A percentile compares a stretch with the other conserved stretches of the same genome.
Conservation (phyloP, 2,329 filamentous ascomycete species). For the Huntiella moniliformis region DNA sequence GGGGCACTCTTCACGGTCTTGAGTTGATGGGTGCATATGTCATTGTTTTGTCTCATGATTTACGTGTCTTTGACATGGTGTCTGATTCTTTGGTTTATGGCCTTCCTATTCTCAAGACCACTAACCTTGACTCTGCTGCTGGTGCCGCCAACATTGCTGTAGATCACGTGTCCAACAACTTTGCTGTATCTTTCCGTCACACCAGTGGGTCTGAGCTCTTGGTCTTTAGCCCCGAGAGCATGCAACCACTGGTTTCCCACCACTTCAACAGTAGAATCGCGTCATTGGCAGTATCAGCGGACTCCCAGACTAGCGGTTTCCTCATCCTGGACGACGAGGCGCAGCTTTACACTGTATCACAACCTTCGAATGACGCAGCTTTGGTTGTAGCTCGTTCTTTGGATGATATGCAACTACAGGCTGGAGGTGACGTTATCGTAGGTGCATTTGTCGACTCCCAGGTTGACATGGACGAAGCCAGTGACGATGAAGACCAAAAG, state of each 20-base stretch:
- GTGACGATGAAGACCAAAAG: constrained; percentile 24
- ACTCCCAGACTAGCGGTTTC: constrained; percentile 44
- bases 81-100: constrained; percentile 54
- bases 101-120: constrained; percentile 28
- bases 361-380: constrained; percentile 36
- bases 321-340: constrained; percentile 58
- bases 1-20: constrained; percentile 45
- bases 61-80: constrained; percentile 73
- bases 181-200: constrained; percentile 40
- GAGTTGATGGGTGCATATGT: constrained; percentile 56
- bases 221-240: constrained; percentile 45
- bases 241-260: constrained; percentile 39
- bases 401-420: constrained; percentile 32
- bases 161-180: constrained; percentile 44
- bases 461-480: constrained; percentile 21
- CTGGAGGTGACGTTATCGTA: constrained; percentile 16
- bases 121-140: constrained; percentile 21
- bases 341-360: constrained; percentile 45
- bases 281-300: constrained; percentile 32
- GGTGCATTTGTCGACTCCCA: constrained; percentile 15
- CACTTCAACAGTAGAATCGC: constrained; percentile 40
- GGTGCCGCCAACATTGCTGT: constrained; percentile 50
- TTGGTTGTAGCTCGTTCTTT: constrained; percentile 35
- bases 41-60: constrained; percentile 51
- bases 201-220: constrained; percentile 35